Evolutionary conservation across 2,329 filamentous ascomycete genomes (phyloP).

Genomic region (Westerdykella sp.): DNA sequence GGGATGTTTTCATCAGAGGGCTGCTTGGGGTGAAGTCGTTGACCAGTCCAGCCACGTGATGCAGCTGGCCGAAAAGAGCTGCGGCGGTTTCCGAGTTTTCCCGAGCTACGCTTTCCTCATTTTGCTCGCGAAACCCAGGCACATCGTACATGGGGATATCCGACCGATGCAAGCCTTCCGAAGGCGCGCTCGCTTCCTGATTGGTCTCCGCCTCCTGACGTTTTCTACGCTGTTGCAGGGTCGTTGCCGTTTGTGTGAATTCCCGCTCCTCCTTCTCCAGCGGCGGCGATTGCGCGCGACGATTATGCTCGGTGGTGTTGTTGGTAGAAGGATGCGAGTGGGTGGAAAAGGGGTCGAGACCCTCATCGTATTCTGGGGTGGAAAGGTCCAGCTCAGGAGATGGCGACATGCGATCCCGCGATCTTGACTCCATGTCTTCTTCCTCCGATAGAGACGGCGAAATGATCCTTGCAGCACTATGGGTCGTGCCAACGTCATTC

Average conservation of each 20-base stretch:
- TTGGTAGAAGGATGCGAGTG: slow-evolving; percentile 38
- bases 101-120: slow-evolving; percentile 44
- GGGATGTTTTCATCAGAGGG: slow-evolving; percentile 40
- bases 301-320: slow-evolving; percentile 50
- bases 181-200: slow-evolving; percentile 36
- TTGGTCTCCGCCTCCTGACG: slow-evolving; percentile 38
- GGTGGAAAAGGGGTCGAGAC: slow-evolving; percentile 55
- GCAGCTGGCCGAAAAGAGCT: slow-evolving; percentile 44
- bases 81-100: slow-evolving; percentile 47
- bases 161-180: slow-evolving; percentile 25
- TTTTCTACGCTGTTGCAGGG: slow-evolving; percentile 57
- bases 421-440: slow-evolving; percentile 53
- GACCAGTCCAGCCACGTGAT: slow-evolving; percentile 35
- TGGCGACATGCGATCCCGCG: slow-evolving; percentile 66
- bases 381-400: slow-evolving; percentile 92
- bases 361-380: slow-evolving; percentile 76
- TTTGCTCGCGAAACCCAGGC: slow-evolving; percentile 37
- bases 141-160: slow-evolving; percentile 36
- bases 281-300: slow-evolving; percentile 75
- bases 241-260: slow-evolving; percentile 91
- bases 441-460: slow-evolving; percentile 88
- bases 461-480: slow-evolving; percentile 55
- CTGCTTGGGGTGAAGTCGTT: slow-evolving; percentile 38
- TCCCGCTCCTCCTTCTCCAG: slow-evolving; percentile 93
- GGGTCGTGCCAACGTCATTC: slow-evolving; percentile 51